Evolutionary conservation across 306 rosid species (phyloP).

Genomic region (Carpinus fangiana): DNA sequence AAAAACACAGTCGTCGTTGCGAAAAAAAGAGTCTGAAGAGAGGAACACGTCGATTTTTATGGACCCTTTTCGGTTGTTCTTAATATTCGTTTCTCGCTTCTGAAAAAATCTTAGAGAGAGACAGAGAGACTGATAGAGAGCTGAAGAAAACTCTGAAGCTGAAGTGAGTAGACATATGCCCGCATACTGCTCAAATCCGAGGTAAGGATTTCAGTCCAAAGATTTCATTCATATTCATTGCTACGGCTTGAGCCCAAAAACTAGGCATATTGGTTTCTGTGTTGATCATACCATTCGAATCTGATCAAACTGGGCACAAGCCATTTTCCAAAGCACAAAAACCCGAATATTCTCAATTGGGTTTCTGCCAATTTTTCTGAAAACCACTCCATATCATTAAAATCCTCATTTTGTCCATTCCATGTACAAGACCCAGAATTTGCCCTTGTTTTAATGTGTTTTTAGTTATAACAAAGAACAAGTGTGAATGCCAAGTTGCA

Average conservation of each 20-base stretch:
- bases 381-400: neutral
- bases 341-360: neutral
- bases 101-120: neutral
- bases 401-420: neutral
- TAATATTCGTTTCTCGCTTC: no score
- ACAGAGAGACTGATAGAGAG: neutral
- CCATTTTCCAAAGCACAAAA: neutral
- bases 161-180: neutral
- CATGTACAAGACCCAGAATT: neutral
- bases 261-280: neutral
- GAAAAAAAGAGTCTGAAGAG: no score
- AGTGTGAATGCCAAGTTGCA: slow-evolving; percentile 2
- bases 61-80: no score
- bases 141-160: neutral
- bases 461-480: neutral
- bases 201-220: neutral
- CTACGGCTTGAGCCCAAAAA: neutral
- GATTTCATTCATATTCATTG: neutral
- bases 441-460: no score
- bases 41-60: no score
- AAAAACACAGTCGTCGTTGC: no score
- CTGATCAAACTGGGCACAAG: neutral
- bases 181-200: neutral
- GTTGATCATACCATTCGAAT: neutral
- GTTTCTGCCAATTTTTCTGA: neutral